Base-by-base conservation (phyloP, 2,329 filamentous ascomycete genomes). In the Sphaerulina musiva region DNA sequence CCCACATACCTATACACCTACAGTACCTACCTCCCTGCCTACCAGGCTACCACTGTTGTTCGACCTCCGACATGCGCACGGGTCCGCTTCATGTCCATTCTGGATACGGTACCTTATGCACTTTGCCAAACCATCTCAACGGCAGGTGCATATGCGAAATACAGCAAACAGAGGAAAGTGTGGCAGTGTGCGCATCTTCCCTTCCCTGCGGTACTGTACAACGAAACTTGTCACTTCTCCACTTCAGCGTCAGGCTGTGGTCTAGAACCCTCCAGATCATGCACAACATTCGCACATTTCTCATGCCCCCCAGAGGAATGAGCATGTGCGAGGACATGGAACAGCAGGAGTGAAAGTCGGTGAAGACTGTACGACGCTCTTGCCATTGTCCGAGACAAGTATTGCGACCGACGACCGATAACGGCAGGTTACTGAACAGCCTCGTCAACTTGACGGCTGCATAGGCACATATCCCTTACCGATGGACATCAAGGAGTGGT, bases 401-500 rank as follows among this genome's bases (percentile, higher is more conserved):
- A n/a, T 44, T 12, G 40, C 23, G 38, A 38, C 36, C 34, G 6
- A 38, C 34, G 6, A 38, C 29, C 48, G 48, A 5, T 34, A 36
- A 34, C 52, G 39, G 48, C 41, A n/a, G n/a, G n/a, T 43, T 43
- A 20, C 41, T 20, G 41, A 23, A 43, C 41, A 11, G 43, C 47
- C 50, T 46, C 32, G 38, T 48, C 44, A 45, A 45, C 44, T 29
- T 32, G 43, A 45, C 45, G 14, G 42, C 29, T 47, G 51, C 53
- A 52, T 48, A 48, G 46, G 47, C 46, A 34, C 40, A 42, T 36
- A 17, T 40, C 44, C 51, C 51, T 55, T 51, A 46, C 56, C 52
- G 52, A 76, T 76, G 74, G 72, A 77, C 58, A 73, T 77, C 58
- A 64, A 63, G 46, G 68, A 65, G 59, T 77, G 75, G 75, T 68